phyloP scores from a whole-genome alignment of 1,284 basidiomycete species.

The Tilletia indica region DNA sequence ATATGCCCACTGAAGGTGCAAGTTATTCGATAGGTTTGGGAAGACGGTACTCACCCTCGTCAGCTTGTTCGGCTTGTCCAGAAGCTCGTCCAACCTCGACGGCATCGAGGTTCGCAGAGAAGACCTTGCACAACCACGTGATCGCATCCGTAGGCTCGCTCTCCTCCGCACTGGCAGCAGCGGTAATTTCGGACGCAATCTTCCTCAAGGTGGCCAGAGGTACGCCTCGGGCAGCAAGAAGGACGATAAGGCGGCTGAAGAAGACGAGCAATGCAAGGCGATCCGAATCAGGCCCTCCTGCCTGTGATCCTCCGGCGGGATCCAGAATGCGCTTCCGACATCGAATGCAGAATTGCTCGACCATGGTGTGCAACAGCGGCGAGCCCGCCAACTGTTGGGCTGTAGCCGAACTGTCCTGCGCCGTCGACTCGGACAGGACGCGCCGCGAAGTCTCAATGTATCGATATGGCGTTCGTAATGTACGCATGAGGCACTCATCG shows the following conservation, averaged over 20 bases:
- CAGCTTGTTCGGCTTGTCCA: too few species aligned
- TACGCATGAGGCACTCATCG: constrained; percentile 83
- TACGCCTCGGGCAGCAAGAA: constrained; percentile 26
- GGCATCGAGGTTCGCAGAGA: background rate
- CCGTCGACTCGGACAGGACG: constrained; percentile 25
- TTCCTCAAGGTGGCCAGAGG: constrained; percentile 21
- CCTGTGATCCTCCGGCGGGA: background rate
- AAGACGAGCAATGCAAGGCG: constrained; percentile 24
- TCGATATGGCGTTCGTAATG: constrained; percentile 77
- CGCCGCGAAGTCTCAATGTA: constrained; percentile 73
- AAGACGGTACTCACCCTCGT: background rate
- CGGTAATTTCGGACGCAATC: constrained; percentile 21
- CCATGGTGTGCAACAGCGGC: constrained; percentile 18
- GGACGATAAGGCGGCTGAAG: constrained; percentile 33
- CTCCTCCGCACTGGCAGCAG: background rate
- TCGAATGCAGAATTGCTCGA: constrained; percentile 43
- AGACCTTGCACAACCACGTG: constrained; percentile 6
- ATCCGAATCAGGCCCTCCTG: background rate
- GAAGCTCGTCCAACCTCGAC: background rate
- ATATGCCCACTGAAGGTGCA: background rate
- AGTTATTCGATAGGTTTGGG: too few species aligned
- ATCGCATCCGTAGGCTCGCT: background rate
- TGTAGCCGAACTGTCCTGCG: background rate
- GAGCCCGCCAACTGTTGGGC: constrained; percentile 63
- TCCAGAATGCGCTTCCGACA: constrained; percentile 32